Conservation (phyloP, 2,329 filamentous ascomycete species). For the Blastomyces emzantsi region DNA sequence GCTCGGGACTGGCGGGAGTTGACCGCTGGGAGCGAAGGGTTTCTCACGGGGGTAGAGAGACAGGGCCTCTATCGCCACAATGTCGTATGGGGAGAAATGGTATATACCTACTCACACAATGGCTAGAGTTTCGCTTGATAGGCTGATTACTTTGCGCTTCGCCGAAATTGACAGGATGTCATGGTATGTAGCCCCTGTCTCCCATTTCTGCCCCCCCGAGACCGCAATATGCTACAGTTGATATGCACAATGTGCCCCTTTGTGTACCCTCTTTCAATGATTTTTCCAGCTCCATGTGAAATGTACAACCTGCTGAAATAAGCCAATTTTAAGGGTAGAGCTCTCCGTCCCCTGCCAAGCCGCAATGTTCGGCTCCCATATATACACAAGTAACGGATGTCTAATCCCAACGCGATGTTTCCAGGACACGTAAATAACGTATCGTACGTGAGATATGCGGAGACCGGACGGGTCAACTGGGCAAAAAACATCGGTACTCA, state of each 20-base stretch:
- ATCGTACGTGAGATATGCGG: conserved; percentile 72
- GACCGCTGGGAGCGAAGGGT: conserved; percentile 66
- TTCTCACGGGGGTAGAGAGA: conserved; percentile 53
- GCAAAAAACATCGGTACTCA: conserved; percentile 57
- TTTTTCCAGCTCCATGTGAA: neutral
- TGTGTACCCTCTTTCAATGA: neutral
- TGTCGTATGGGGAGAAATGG: conserved; percentile 82
- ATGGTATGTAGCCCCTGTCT: conserved; percentile 33
- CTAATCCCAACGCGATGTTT: conserved; percentile 16
- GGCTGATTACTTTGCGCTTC: conserved; percentile 18
- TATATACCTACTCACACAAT: conserved; percentile 29
- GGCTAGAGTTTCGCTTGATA: neutral
- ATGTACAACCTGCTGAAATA: conserved; percentile 2
- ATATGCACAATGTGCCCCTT: neutral
- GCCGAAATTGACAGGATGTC: conserved; percentile 29
- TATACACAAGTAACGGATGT: neutral
- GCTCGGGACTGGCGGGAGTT: conserved; percentile 61
- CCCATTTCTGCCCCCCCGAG: neutral
- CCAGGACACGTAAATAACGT: conserved; percentile 80
- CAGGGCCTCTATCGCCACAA: conserved; percentile 56
- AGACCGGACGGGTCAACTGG: conserved; percentile 74
- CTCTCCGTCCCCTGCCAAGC: neutral
- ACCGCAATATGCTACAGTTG: neutral
- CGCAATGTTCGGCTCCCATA: neutral
- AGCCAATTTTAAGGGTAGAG: conserved; percentile 9